Evolutionary conservation across 2,329 filamentous ascomycete species (phyloP).

Genomic region (Torrubiellomyces zombiae): DNA sequence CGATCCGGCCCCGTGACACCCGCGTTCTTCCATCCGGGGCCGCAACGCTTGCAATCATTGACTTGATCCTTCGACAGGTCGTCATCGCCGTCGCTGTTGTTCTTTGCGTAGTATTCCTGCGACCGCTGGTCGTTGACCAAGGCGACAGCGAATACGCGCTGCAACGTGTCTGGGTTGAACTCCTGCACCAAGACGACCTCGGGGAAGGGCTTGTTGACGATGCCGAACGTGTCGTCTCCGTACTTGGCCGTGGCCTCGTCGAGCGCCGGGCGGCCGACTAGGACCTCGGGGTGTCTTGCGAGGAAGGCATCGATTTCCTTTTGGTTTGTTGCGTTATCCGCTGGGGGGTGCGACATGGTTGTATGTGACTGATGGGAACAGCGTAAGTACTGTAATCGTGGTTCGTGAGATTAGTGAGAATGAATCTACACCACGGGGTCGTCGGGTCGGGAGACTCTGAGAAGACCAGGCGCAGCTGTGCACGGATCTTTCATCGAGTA

Average conservation of each 20-base stretch:
- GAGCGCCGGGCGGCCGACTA: constrained; percentile 5
- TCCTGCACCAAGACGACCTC: constrained; percentile 5
- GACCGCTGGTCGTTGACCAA: constrained; percentile 4
- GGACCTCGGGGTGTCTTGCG: constrained; percentile 4
- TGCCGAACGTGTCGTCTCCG: constrained; percentile 5
- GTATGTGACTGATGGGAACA: no score
- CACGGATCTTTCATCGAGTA: no score
- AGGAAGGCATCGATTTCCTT: constrained; percentile 4
- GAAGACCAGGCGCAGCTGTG: no score
- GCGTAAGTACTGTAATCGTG: no score
- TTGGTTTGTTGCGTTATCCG: neutral
- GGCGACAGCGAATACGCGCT: constrained; percentile 5
- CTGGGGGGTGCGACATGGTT: constrained; percentile 1
- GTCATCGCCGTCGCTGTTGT: constrained; percentile 3
- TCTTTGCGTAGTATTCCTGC: constrained; percentile 3
- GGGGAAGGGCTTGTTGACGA: constrained; percentile 6
- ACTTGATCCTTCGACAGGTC: no score
- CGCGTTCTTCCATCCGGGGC: no score
- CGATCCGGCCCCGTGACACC: no score
- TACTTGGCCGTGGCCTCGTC: constrained; percentile 2
- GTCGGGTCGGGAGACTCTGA: no score
- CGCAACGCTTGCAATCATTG: no score
- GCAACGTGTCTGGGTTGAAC: constrained; percentile 5
- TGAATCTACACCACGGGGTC: no score
- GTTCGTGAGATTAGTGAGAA: no score